Percentiles rank a stretch among this genome's conserved stretches.
Conservation (phyloP, 1,139 yeast species). For the Pichia sp. region DNA sequence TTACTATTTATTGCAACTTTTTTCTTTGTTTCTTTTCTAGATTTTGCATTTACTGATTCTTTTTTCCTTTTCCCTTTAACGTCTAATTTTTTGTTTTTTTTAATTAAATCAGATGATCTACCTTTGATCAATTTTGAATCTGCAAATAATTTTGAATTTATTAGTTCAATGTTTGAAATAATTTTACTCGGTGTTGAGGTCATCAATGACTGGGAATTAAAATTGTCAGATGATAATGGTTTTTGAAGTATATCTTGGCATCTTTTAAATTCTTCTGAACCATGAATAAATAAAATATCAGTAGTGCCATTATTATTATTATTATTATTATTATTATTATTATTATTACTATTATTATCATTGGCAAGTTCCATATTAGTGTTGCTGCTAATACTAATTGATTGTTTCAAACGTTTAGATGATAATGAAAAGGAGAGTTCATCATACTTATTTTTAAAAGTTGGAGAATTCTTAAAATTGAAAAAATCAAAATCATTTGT, state of each 20-base stretch:
- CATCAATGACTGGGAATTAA: background rate
- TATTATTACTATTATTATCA: constrained; percentile 9
- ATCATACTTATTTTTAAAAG: constrained; percentile 6
- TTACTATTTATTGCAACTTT: background rate
- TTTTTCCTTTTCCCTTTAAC: too few species aligned
- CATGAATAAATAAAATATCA: constrained; percentile 2
- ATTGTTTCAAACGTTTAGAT: background rate
- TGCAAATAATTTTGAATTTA: background rate
- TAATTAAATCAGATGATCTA: background rate
- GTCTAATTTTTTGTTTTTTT: too few species aligned
- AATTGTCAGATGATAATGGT: background rate
- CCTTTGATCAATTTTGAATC: background rate
- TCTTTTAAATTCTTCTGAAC: background rate
- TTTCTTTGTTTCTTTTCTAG: background rate
- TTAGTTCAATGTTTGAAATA: background rate
- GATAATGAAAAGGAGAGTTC: background rate
- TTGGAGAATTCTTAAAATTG: constrained; percentile 6
- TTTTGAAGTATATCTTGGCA: constrained; percentile 4
- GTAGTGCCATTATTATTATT: background rate
- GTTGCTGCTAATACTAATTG: too few species aligned
- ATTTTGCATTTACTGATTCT: background rate
- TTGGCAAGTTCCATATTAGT: background rate
- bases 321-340: background rate
- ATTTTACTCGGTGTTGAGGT: constrained; percentile 5
- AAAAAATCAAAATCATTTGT: constrained; percentile 1